Evolutionary conservation across 495 filamentous ascomycete species (phyloP).

Genomic region (Jackrogersella minutella): DNA sequence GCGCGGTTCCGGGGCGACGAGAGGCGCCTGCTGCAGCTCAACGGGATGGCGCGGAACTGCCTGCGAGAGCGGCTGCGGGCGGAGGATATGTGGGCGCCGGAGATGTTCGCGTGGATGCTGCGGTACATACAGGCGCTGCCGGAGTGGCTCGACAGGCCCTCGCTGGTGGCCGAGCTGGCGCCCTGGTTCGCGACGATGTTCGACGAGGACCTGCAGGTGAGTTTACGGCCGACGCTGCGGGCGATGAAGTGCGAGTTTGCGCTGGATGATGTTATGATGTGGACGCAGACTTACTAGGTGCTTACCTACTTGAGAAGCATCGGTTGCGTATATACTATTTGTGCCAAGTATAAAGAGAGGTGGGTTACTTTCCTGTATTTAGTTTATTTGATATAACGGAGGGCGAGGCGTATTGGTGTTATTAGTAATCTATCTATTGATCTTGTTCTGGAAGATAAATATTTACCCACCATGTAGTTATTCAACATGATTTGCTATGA

Average conservation of each 20-base stretch:
- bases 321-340: neutral
- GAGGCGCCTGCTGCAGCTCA: neutral
- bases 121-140: constrained; percentile 41
- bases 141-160: constrained; percentile 39
- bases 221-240: constrained; percentile 54
- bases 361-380: too few relatives aligned
- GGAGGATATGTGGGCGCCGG: neutral
- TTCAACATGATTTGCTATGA: too few relatives aligned
- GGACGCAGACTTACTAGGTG: constrained; percentile 33
- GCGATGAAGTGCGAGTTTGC: constrained; percentile 53
- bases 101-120: constrained; percentile 19
- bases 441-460: too few relatives aligned
- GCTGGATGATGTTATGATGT: constrained; percentile 41
- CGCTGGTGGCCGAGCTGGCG: constrained; percentile 35
- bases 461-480: too few relatives aligned
- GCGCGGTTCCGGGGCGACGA: neutral
- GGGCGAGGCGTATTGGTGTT: too few relatives aligned
- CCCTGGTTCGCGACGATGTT: constrained; percentile 43
- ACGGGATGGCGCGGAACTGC: neutral
- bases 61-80: neutral
- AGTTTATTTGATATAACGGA: too few relatives aligned
- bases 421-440: too few relatives aligned
- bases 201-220: constrained; percentile 20
- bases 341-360: neutral
- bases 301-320: neutral